Percentiles rank a stretch among this genome's conserved stretches.
These are phyloP conservation scores for Exophiala calicioides DNA, from an alignment of 2,329 filamentous ascomycete species.

Conservation along the genomic window DNA sequence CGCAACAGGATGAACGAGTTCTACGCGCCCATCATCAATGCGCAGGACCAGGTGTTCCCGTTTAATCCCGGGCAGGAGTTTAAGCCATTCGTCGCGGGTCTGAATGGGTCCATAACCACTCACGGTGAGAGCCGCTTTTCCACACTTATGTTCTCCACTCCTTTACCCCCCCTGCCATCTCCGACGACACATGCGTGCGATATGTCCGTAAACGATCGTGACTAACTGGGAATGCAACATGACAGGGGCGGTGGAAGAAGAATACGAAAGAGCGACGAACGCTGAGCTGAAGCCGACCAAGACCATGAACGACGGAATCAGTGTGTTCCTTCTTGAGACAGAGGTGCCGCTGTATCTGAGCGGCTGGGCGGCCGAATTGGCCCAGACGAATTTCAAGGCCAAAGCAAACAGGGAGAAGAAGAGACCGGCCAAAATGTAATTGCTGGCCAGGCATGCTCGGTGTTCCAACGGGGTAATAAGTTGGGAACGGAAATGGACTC, in stretches of 20 bases:
- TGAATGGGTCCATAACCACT: conserved; percentile 6
- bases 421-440: not conserved
- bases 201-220: too few relatives aligned
- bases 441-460: too few relatives aligned
- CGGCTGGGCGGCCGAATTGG: not conserved
- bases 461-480: too few relatives aligned
- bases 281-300: not conserved
- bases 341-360: not conserved
- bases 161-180: too few relatives aligned
- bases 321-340: not conserved
- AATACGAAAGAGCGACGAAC: not conserved
- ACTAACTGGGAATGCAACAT: not conserved
- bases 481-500: too few relatives aligned
- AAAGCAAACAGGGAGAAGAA: too few relatives aligned
- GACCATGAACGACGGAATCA: not conserved
- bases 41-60: conserved; percentile 10
- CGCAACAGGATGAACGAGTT: conserved; percentile 43
- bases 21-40: conserved; percentile 18
- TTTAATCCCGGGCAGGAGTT: conserved; percentile 13
- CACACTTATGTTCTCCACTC: not conserved
- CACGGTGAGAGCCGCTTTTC: conserved; percentile 4
- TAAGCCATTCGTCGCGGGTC: conserved; percentile 5
- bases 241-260: not conserved
- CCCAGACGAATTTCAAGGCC: not conserved
- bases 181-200: too few relatives aligned